Conservation (phyloP, 1,139 yeast genomes). For the Hyphopichia khmerensis region DNA sequence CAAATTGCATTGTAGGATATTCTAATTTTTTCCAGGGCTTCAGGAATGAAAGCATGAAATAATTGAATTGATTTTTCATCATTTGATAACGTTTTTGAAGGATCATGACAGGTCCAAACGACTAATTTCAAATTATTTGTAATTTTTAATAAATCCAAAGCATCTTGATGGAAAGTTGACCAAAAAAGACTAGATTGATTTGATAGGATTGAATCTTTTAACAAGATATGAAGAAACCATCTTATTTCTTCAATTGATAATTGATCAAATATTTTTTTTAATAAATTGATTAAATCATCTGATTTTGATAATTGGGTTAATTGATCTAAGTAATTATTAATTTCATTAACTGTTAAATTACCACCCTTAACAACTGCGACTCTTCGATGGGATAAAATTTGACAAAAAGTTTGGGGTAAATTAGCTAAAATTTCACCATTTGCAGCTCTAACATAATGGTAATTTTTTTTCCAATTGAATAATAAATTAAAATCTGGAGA, state of each 20-base stretch:
- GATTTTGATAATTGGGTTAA: constrained; percentile 37
- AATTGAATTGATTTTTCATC: constrained; percentile 48
- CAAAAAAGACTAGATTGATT: constrained; percentile 64
- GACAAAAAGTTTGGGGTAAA: constrained; percentile 1
- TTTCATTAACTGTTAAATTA: constrained; percentile 49
- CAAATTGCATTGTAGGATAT: constrained; percentile 47
- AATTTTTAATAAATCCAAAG: constrained; percentile 59
- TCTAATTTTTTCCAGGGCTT: constrained; percentile 55
- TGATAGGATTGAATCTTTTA: constrained; percentile 58
- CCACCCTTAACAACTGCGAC: not conserved
- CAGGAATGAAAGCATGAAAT: constrained; percentile 67
- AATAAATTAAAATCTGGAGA: constrained; percentile 36
- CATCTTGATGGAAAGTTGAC: constrained; percentile 80
- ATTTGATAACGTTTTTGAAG: constrained; percentile 37
- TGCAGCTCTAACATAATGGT: constrained; percentile 25
- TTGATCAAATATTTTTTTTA: constrained; percentile 51
- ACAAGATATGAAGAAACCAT: constrained; percentile 66
- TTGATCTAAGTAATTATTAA: constrained; percentile 56
- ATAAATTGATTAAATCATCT: constrained; percentile 36
- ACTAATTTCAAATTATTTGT: constrained; percentile 67
- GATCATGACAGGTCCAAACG: constrained; percentile 58
- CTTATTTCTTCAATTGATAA: constrained; percentile 66
- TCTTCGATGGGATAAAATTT: constrained; percentile 1
- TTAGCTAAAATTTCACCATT: not conserved
- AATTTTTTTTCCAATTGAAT: constrained; percentile 39